Base-by-base conservation (phyloP, 208 protist species). In the Balamuthia mandrillaris region DNA sequence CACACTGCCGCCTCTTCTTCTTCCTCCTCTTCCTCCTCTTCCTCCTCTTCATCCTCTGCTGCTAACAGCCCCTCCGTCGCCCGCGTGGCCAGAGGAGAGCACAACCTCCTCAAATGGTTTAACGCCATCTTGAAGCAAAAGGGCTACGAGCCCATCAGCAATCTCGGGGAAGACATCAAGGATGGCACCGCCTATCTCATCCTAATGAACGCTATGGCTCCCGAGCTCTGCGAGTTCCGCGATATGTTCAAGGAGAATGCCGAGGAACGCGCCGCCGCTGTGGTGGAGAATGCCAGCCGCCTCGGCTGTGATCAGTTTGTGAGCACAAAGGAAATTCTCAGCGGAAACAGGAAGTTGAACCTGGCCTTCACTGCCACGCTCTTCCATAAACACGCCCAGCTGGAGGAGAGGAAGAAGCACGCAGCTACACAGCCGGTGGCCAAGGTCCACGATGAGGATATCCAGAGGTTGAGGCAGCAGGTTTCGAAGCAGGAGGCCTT, bases 161-260 rank as follows among this genome's bases (percentile, higher is more conserved):
- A 74, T 31, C 51, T 74, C 37, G 65, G 65, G 10, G 65, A 74
- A 0, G 65, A 74, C 65, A 74, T 74, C 65, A 74, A 74, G 65
- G 65, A 52, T 0, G 4, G 37, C 37, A 14, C n/a, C n/a, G 65
- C 39, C n/a, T 74, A 74, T 42, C 45, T 74, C n/a, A 42, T 74
- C 12, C 39, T 74, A 6, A 74, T 74, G 65, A 74, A 74, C 41
- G 41, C 45, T 24, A 74, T 74, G n/a, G 1, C 33, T 9, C 65
- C 65, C 27, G 65, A 74, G 1, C 1, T 74, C 21, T 74, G 65
- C 39, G 14, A 27, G 3, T 31, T 74, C 10, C 41, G 51, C 1
- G 65, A 42, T 10, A 21, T 74, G 2, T 0, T 27, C 1, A 51
- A 52, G 21, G 7, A 2, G 27, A 42, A 74, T n/a, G n/a, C n/a